phyloP scores from a whole-genome alignment of 2,329 filamentous ascomycete species.

The Monosporascus sp. region DNA sequence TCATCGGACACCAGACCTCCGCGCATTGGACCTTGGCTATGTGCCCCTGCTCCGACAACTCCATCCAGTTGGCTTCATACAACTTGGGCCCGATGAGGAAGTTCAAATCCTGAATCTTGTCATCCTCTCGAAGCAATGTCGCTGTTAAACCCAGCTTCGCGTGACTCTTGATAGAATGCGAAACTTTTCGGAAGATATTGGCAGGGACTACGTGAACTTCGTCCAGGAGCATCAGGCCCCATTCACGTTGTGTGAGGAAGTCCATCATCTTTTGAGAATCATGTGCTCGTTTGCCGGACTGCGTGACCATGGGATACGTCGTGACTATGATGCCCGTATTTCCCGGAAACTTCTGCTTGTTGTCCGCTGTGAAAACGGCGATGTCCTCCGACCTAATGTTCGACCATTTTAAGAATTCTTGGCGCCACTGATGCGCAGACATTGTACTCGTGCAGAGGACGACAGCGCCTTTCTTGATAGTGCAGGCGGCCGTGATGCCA shows the following conservation, averaged over 20 bases:
- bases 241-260: slow-evolving; percentile 82
- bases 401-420: slow-evolving; percentile 97
- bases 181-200: slow-evolving; percentile 92
- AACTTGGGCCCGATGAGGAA: slow-evolving; percentile 96
- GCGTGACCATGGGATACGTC: slow-evolving; percentile 98
- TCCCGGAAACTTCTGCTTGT: slow-evolving; percentile 76
- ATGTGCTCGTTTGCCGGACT: slow-evolving; percentile 78
- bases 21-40: slow-evolving; percentile 97
- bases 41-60: slow-evolving; percentile 91
- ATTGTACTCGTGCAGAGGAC: slow-evolving; percentile 96
- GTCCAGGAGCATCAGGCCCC: slow-evolving; percentile 94
- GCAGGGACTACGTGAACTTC: slow-evolving; percentile 98
- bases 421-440: slow-evolving; percentile 95
- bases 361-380: slow-evolving; percentile 89
- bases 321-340: slow-evolving; percentile 96
- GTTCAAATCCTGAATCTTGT: slow-evolving; percentile 96
- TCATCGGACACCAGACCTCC: slow-evolving; percentile 99
- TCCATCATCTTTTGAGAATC: slow-evolving; percentile 98
- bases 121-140: slow-evolving; percentile 89
- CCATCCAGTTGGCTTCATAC: slow-evolving; percentile 99
- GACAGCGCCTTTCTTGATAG: slow-evolving; percentile 93
- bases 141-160: slow-evolving; percentile 93
- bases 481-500: slow-evolving; percentile 96
- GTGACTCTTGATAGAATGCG: slow-evolving; percentile 87
- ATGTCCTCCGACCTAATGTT: slow-evolving; percentile 92